Conservation (phyloP, 225 moss, liverwort and hornwort species). For the Pseudisothecium myosuroides region DNA sequence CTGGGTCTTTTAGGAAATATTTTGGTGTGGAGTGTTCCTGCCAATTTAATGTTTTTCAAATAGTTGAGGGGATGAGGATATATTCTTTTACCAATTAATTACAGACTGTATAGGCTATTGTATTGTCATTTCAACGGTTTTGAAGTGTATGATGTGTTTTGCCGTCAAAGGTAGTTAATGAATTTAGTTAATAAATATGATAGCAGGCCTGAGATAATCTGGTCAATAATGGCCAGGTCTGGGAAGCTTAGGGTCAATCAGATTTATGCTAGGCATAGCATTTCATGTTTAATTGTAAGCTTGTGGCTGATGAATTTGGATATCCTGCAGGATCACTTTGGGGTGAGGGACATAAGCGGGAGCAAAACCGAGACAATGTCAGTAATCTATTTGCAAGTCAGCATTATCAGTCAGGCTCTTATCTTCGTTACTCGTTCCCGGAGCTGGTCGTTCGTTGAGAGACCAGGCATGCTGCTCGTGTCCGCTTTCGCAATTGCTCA, state of each 20-base stretch:
- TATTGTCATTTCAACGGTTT: not conserved
- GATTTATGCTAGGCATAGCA: not conserved
- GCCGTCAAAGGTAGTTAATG: not conserved
- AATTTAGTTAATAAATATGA: not conserved
- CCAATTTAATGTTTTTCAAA: not conserved
- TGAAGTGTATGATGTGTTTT: not conserved
- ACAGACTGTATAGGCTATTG: not conserved
- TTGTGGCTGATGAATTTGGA: not conserved
- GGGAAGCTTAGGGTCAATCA: not conserved
- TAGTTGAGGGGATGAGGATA: not conserved
- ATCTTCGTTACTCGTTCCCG: conserved; percentile 49
- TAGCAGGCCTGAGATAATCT: not conserved
- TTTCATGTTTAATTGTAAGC: not conserved
- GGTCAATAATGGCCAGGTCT: not conserved
- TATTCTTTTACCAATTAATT: not conserved
- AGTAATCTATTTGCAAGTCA: conserved; percentile 47
- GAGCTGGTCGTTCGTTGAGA: conserved; percentile 27
- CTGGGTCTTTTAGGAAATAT: not conserved
- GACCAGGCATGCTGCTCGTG: conserved; percentile 37
- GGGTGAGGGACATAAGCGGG: conserved; percentile 11
- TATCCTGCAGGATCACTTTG: conserved; percentile 24
- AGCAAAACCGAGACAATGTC: conserved; percentile 17
- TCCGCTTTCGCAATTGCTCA: conserved; percentile 32
- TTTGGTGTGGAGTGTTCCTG: not conserved
- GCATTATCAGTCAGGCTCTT: conserved; percentile 37